Evolutionary conservation across 2,329 filamentous ascomycete species (phyloP).

Genomic region (Penicillium sp.): DNA sequence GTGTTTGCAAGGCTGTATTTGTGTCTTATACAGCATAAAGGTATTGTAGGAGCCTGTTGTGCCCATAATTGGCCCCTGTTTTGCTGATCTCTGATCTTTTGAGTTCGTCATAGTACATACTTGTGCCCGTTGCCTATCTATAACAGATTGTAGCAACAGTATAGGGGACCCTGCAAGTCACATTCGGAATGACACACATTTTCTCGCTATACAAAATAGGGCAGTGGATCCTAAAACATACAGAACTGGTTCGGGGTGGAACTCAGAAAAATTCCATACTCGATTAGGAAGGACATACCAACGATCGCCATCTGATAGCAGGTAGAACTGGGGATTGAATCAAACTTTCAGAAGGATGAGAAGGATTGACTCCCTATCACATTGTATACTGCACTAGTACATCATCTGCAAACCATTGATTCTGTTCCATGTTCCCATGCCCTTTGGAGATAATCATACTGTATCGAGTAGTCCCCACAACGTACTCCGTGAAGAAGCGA

Average conservation of each 20-base stretch:
- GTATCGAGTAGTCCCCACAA: too few relatives aligned
- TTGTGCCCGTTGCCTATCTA: neutral
- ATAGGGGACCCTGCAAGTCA: neutral
- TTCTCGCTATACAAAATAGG: neutral
- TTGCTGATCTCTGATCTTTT: too few relatives aligned
- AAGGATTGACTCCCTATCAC: neutral
- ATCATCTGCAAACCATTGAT: neutral
- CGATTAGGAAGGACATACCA: conserved; percentile 1
- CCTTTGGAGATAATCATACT: neutral
- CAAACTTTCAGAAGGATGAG: neutral
- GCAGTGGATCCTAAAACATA: neutral
- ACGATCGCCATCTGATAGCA: conserved; percentile 3
- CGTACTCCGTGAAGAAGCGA: too few relatives aligned
- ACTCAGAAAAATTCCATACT: neutral
- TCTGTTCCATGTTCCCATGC: neutral
- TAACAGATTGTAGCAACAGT: neutral
- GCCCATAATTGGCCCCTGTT: too few relatives aligned
- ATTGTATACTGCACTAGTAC: neutral
- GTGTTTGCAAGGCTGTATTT: neutral
- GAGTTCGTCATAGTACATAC: too few relatives aligned
- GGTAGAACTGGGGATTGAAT: neutral
- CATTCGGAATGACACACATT: neutral
- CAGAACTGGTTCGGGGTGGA: neutral
- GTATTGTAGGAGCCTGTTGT: too few relatives aligned
- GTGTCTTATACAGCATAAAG: neutral